Conservation (phyloP, 2,329 filamentous ascomycete species). For the Neonectria coccinea region DNA sequence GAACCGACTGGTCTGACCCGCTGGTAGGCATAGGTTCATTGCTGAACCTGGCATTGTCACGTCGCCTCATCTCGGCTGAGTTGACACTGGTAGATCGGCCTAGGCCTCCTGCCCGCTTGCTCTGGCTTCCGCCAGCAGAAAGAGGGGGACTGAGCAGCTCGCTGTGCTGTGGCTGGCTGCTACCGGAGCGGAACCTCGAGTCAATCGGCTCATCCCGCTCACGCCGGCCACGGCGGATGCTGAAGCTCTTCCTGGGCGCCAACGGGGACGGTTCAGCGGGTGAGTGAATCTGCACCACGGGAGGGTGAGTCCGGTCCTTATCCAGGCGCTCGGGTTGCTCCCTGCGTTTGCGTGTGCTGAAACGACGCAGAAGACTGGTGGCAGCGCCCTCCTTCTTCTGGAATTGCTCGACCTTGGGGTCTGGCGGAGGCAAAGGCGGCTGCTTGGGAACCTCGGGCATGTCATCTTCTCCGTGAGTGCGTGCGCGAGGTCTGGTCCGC, state of each 20-base stretch:
- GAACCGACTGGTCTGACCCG: slow-evolving; percentile 80
- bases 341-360: slow-evolving; percentile 86
- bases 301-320: slow-evolving; percentile 76
- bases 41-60: slow-evolving; percentile 60
- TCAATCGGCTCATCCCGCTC: slow-evolving; percentile 64
- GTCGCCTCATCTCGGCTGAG: slow-evolving; percentile 82
- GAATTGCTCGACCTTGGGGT: slow-evolving; percentile 70
- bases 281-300: slow-evolving; percentile 81
- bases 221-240: slow-evolving; percentile 73
- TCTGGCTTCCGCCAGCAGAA: slow-evolving; percentile 66
- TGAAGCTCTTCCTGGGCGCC: slow-evolving; percentile 86
- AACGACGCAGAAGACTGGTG: slow-evolving; percentile 84
- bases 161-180: slow-evolving; percentile 77
- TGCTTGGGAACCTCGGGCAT: slow-evolving; percentile 69
- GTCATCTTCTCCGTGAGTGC: slow-evolving; percentile 96
- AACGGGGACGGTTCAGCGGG: slow-evolving; percentile 72
- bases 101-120: slow-evolving; percentile 73
- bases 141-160: slow-evolving; percentile 82
- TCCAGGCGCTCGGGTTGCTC: slow-evolving; percentile 74
- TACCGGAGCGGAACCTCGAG: slow-evolving; percentile 64
- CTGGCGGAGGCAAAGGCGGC: slow-evolving; percentile 53
- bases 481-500: slow-evolving; percentile 83
- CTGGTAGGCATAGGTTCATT: slow-evolving; percentile 80
- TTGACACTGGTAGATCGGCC: slow-evolving; percentile 93
- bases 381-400: slow-evolving; percentile 89